Evolutionary conservation across 2,329 filamentous ascomycete species (phyloP).

Genomic region (Xylariaceae sp.): DNA sequence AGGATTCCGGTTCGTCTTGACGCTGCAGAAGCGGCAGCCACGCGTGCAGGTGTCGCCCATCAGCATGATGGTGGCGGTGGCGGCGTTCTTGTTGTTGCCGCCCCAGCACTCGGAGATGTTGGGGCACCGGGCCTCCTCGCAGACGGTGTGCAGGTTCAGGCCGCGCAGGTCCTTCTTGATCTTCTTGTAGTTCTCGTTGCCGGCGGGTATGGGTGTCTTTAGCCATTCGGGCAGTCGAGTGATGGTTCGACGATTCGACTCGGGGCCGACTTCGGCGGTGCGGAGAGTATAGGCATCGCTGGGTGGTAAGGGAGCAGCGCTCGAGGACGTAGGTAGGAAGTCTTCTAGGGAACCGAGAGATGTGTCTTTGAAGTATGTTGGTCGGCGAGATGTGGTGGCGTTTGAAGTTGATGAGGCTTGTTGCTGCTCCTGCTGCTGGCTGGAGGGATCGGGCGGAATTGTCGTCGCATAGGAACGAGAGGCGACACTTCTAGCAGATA

Average conservation of each 20-base stretch:
- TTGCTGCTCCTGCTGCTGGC: constrained; percentile 22
- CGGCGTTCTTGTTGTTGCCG: constrained; percentile 77
- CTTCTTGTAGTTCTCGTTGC: constrained; percentile 78
- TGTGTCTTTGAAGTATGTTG: constrained; percentile 57
- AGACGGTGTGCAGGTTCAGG: constrained; percentile 87
- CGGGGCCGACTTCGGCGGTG: constrained; percentile 59
- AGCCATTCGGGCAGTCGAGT: constrained; percentile 86
- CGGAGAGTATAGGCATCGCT: constrained; percentile 55
- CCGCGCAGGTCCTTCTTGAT: constrained; percentile 92
- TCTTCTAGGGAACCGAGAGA: constrained; percentile 53
- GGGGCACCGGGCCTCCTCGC: constrained; percentile 93
- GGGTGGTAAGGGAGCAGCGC: constrained; percentile 40
- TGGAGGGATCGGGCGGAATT: constrained; percentile 25
- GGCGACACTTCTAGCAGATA: constrained; percentile 14
- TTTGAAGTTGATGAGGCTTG: constrained; percentile 18
- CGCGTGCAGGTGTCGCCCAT: constrained; percentile 98
- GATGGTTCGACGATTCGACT: constrained; percentile 57
- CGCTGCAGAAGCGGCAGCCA: constrained; percentile 93
- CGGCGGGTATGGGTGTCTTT: constrained; percentile 87
- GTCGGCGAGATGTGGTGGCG: constrained; percentile 26
- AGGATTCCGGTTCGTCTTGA: constrained; percentile 77
- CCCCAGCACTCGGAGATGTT: constrained; percentile 99
- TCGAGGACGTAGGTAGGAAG: constrained; percentile 44
- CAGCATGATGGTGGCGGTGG: constrained; percentile 97
- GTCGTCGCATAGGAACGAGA: constrained; percentile 30